Evolutionary conservation across 495 filamentous ascomycete species (phyloP).

Genomic region (Neurospora discreta): DNA sequence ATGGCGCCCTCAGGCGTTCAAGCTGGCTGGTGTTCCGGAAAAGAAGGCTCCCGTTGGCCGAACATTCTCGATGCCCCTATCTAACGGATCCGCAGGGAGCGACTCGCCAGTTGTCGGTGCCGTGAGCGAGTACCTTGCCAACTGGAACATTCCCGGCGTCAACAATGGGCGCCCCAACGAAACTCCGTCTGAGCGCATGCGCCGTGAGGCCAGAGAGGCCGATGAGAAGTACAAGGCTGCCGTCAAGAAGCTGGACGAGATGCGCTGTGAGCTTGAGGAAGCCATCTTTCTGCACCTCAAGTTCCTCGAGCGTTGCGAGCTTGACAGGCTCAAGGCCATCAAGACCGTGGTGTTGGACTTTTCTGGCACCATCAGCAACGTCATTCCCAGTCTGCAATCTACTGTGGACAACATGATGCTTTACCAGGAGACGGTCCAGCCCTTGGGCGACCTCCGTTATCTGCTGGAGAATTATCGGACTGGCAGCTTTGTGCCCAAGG

Average conservation of each 20-base stretch:
- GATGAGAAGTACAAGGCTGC: constrained; percentile 87
- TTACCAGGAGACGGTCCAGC: constrained; percentile 96
- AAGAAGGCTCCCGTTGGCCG: constrained; percentile 65
- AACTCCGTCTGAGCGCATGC: constrained; percentile 74
- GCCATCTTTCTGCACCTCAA: constrained; percentile 83
- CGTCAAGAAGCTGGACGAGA: constrained; percentile 73
- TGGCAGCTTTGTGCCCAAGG: constrained; percentile 78
- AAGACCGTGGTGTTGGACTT: constrained; percentile 97
- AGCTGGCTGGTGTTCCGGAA: constrained; percentile 75
- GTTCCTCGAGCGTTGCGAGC: constrained; percentile 96
- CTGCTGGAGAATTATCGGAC: constrained; percentile 97
- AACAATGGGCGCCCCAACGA: constrained; percentile 79
- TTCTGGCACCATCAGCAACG: constrained; percentile 94
- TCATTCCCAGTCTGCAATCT: constrained; percentile 90
- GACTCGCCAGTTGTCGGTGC: constrained; percentile 67
- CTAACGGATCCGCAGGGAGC: constrained; percentile 39
- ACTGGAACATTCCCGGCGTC: constrained; percentile 68
- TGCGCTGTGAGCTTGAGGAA: constrained; percentile 90
- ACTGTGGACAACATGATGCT: constrained; percentile 97
- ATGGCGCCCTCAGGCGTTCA: constrained; percentile 87
- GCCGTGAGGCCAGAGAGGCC: constrained; percentile 78
- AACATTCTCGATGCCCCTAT: constrained; percentile 49
- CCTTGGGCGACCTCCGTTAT: constrained; percentile 81
- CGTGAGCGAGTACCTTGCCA: constrained; percentile 76
- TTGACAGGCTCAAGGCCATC: constrained; percentile 92